Base-by-base conservation (phyloP, 106 monocot species). In the Apostasia shenzhenica region DNA sequence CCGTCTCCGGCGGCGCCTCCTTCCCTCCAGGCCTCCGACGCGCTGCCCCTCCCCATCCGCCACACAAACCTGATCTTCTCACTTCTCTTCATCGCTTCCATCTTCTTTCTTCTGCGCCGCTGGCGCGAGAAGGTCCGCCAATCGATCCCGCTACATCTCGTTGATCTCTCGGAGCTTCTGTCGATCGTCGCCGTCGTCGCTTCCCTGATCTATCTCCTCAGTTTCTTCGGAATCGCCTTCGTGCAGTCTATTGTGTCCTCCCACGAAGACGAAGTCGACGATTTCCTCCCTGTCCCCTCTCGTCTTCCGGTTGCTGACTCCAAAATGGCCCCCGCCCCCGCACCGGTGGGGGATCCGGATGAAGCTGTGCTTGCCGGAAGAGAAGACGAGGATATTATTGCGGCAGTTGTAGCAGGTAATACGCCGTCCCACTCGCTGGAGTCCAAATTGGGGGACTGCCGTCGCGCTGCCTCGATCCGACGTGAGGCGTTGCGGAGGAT, bases 151-250 rank as follows among this genome's bases (percentile, higher is more conserved):
- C 77, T 91, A 41, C 84, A 82, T 70, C 52, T 80, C 57, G 72
- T 88, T 66, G 76, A 78, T 39, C 63, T 85, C 37, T 38, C 70
- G 10, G 92, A 93, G 65, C 72, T 86, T 61, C 26, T 70, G 45
- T 82, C 82, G 55, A 67, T 89, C 12, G 67, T 89, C 61, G 72
- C 84, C 69, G 73, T 84, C 68, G 78, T 89, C 59, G 75, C 80
- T 38, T 89, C 93, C 73, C 66, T 94, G 73, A 78, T 84, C 63
- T 94, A 89, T 66, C 84, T 94, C 61, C 65, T 89, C 74, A 75
- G 71, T 68, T 89, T 89, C 75, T 89, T 82, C 67, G 86, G 84
- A 64, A 82, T 89, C 77, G 75, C 73, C 38, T 74, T 84, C 71
- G 78, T 84, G 67, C 86, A 86, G 54, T 61, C 83, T 46, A 52